These are phyloP conservation scores for Phalaenopsis equestris DNA, from an alignment of 106 monocot species.

Conservation along the genomic window DNA sequence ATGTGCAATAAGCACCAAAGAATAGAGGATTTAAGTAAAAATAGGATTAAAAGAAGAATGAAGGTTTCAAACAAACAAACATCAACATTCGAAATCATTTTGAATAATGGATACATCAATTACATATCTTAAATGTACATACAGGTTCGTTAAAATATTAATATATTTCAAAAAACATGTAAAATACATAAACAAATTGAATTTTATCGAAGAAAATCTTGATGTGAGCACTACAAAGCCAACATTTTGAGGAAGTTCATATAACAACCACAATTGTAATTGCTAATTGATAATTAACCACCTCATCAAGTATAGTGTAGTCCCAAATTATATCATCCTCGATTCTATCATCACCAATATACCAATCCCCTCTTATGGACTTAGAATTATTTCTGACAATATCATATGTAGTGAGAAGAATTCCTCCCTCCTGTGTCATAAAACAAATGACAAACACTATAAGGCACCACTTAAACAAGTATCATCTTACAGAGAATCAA, in stretches of 20 bases:
- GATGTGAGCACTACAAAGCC: neutral
- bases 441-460: neutral
- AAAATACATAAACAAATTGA: too few relatives aligned
- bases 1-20: neutral
- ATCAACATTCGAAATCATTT: neutral
- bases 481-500: neutral
- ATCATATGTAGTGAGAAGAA: slow-evolving; percentile 97
- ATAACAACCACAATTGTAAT: neutral
- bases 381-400: slow-evolving; percentile 88
- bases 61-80: neutral
- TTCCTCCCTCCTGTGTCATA: slow-evolving; percentile 54
- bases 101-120: neutral
- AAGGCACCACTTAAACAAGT: neutral
- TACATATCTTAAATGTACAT: neutral
- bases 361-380: slow-evolving; percentile 57
- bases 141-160: neutral
- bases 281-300: slow-evolving; percentile 15
- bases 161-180: too few relatives aligned
- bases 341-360: slow-evolving; percentile 16
- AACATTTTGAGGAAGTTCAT: neutral
- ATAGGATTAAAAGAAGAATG: neutral
- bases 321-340: slow-evolving; percentile 77
- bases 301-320: slow-evolving; percentile 93
- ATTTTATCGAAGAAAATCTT: neutral
- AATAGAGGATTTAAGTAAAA: neutral